These are phyloP conservation scores for Dianthus caryophyllus DNA, from an alignment of 148 eudicot species.

Conservation along the genomic window DNA sequence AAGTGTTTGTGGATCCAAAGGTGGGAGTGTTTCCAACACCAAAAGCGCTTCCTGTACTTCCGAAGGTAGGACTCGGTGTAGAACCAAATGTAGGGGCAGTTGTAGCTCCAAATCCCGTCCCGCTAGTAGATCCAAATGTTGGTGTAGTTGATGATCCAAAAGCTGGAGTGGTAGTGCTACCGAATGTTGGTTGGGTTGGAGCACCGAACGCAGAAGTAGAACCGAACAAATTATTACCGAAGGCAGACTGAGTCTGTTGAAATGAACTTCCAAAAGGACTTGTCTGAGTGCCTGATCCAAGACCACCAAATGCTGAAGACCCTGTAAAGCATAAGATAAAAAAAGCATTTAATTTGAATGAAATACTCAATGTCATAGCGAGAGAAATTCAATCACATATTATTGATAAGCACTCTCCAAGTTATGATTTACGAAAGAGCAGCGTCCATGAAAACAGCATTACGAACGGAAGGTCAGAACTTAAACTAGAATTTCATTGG, in stretches of 20 bases:
- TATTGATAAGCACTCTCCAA: neutral
- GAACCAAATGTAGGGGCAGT: slow-evolving; percentile 44
- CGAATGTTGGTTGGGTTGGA: slow-evolving; percentile 79
- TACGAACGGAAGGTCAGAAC: neutral
- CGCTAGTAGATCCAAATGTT: slow-evolving; percentile 56
- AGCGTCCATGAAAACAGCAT: neutral
- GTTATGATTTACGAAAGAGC: neutral
- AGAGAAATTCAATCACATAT: neutral
- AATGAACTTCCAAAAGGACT: slow-evolving; percentile 88
- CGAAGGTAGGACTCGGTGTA: slow-evolving; percentile 38
- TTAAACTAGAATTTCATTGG: neutral
- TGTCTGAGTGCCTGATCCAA: slow-evolving; percentile 62
- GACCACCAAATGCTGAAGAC: slow-evolving; percentile 74
- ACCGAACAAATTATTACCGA: slow-evolving; percentile 70
- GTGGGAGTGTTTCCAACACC: slow-evolving; percentile 47
- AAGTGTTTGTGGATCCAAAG: slow-evolving; percentile 50
- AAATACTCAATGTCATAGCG: neutral
- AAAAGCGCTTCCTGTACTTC: slow-evolving; percentile 59
- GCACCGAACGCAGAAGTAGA: slow-evolving; percentile 72
- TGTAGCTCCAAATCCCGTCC: slow-evolving; percentile 47
- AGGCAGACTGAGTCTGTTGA: slow-evolving; percentile 85
- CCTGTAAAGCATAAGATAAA: slow-evolving; percentile 31
- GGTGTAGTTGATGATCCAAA: slow-evolving; percentile 63
- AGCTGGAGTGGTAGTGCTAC: slow-evolving; percentile 50
- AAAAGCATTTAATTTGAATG: neutral